Evolutionary conservation across 805 yeast species (phyloP).

Genomic region (Lachancea sp.): DNA sequence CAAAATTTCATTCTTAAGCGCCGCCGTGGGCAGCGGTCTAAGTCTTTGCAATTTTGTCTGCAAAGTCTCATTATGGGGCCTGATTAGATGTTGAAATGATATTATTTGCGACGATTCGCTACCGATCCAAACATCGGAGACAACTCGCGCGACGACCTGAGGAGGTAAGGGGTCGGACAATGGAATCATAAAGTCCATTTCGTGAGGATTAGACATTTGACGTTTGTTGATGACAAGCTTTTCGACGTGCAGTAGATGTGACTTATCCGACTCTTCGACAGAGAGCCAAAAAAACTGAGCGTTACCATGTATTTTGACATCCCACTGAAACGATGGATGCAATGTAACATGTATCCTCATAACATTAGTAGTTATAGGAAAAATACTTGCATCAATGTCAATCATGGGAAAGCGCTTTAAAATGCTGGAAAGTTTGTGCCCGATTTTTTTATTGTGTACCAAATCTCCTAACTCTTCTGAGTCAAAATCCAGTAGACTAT

Average conservation of each 20-base stretch:
- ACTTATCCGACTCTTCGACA: constrained; percentile 77
- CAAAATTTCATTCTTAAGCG: constrained; percentile 59
- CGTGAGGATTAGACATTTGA: constrained; percentile 51
- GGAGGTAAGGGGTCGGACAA: constrained; percentile 83
- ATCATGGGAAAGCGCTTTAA: constrained; percentile 71
- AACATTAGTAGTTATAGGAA: constrained; percentile 83
- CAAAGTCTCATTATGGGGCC: constrained; percentile 82
- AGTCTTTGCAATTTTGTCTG: constrained; percentile 73
- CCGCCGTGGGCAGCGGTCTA: constrained; percentile 81
- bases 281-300: constrained; percentile 88
- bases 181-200: constrained; percentile 89
- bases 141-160: constrained; percentile 70
- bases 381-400: constrained; percentile 69
- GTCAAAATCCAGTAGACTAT: constrained; percentile 63
- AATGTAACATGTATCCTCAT: constrained; percentile 70
- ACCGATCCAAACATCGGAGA: constrained; percentile 88
- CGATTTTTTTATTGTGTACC: constrained; percentile 77
- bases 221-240: constrained; percentile 62
- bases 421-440: constrained; percentile 50
- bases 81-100: constrained; percentile 82
- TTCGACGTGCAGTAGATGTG: constrained; percentile 73
- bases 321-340: constrained; percentile 83
- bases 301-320: constrained; percentile 68
- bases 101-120: constrained; percentile 69
- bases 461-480: constrained; percentile 79